A percentile compares a stretch with the other conserved stretches of the same genome.
Evolutionary conservation across 1,284 basidiomycete genomes (phyloP).

Genomic region (Moniliophthora roreri): DNA sequence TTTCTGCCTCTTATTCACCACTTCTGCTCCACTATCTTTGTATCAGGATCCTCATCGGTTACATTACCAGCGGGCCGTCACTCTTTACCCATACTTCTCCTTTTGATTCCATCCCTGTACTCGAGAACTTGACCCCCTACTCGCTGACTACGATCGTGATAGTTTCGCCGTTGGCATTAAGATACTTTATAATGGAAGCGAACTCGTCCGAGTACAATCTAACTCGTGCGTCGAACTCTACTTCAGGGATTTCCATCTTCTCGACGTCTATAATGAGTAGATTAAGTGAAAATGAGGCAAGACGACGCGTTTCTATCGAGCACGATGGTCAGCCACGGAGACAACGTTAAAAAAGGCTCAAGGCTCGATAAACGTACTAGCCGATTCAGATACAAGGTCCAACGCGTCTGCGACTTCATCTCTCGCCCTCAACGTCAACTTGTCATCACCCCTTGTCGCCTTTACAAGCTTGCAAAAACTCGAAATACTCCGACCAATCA

Average conservation of each 20-base stretch:
- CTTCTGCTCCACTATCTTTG: neutral
- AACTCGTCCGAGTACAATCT: neutral
- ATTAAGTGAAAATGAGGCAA: neutral
- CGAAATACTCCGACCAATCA: neutral
- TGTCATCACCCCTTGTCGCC: neutral
- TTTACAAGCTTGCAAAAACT: slow-evolving; percentile 1
- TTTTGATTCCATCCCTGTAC: neutral
- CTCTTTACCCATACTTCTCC: slow-evolving; percentile 2
- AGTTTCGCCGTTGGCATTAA: neutral
- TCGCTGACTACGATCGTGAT: neutral
- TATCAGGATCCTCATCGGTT: neutral
- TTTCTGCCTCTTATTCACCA: neutral
- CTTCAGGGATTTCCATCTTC: neutral
- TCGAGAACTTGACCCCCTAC: neutral
- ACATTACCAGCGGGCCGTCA: neutral
- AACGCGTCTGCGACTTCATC: neutral
- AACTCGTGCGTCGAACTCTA: neutral
- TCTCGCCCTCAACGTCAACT: neutral
- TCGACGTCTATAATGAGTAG: neutral
- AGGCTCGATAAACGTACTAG: neutral
- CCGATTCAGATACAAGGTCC: neutral
- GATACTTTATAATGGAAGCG: neutral
- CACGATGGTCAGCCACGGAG: neutral
- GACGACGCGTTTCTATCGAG: neutral
- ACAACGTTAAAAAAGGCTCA: too few species aligned